phyloP scores from a whole-genome alignment of 164 flowering plant genomes.

The Malania oleifera region DNA sequence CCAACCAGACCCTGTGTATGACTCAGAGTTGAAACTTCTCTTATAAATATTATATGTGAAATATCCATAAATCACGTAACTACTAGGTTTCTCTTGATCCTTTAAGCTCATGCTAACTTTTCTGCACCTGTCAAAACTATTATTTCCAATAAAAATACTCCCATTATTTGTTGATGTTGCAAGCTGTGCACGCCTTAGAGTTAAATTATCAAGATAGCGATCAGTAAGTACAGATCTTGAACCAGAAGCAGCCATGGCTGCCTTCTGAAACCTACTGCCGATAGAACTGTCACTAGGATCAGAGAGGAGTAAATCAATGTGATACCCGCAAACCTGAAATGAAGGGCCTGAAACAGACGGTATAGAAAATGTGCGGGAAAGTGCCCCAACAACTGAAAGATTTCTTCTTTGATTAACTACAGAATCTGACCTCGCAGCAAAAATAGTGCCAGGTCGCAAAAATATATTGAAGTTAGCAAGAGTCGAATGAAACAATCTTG shows the following conservation, averaged over 20 bases:
- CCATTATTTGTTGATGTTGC: constrained; percentile 4
- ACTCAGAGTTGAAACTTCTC: constrained; percentile 22
- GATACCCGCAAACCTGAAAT: constrained; percentile 67
- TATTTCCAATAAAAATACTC: constrained; percentile 4
- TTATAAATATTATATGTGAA: constrained; percentile 25
- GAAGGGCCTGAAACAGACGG: constrained; percentile 85
- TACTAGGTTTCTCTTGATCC: constrained; percentile 27
- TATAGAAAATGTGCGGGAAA: constrained; percentile 64
- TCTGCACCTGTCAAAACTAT: constrained; percentile 16
- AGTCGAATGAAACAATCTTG: constrained; percentile 38
- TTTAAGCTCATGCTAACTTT: constrained; percentile 39
- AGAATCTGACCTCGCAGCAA: constrained; percentile 40
- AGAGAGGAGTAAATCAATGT: constrained; percentile 37
- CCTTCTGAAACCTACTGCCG: constrained; percentile 17
- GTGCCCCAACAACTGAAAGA: constrained; percentile 59
- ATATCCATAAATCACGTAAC: constrained; percentile 31
- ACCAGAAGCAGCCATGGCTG: constrained; percentile 43
- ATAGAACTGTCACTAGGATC: constrained; percentile 19
- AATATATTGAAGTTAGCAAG: constrained; percentile 30
- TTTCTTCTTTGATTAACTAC: constrained; percentile 37
- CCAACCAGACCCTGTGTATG: constrained; percentile 8
- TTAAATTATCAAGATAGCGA: constrained; percentile 11
- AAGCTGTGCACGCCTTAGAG: constrained; percentile 12
- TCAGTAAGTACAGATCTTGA: constrained; percentile 22
- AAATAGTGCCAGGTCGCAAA: constrained; percentile 35